Evolutionary conservation across 2,329 filamentous ascomycete species (phyloP), one percentile per base, ranked within the genome.

Genomic region (Incumbomyces lentus): DNA sequence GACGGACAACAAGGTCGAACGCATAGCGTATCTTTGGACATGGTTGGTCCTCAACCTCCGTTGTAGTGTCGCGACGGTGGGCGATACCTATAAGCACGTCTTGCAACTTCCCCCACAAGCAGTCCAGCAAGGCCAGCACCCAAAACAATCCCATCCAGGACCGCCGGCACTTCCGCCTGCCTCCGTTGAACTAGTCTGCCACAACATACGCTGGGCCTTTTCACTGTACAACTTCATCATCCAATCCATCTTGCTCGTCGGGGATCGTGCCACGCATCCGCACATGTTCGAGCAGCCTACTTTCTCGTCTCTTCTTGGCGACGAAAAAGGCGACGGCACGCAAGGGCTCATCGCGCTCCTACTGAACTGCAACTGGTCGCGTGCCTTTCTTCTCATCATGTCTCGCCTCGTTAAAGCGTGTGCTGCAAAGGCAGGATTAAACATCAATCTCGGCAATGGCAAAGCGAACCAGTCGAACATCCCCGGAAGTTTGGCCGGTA

Each of bases 161-260:
- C 14, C 17, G 10, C 26, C 37, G 11, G 12, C 37, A 19, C 26
- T 33, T 12, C 29, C 44, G 13, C 14, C 47, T 79, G 86, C 90
- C 59, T 78, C 86, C 11, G 76, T 90, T 2, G 77, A 81, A 34
- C 77, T 81, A 37, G 68, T 93, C 10, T 75, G 81, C 4, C 85
- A 86, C 17, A 83, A 87, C 46, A 78, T 84, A 3, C 81, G 77
- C 59, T 95, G 89, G 89, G 78, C 78, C 0, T 71, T 88, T 31
- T 82, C 90, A 52, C 69, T 81, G 43, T 70, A 74, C 50, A 66
- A 72, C 16, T 79, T 71, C 57, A 64, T 79, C 22, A 58, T 79
- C 34, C 72, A 76, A 54, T 72, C 74, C 26, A 60, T 81, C 33
- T 65, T 71, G 46, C 60, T 66, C 14, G 60, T 72, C 30, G 63